Evolutionary conservation across 1,284 basidiomycete species (phyloP).

Genomic region (Pyrrhoderma noxium): DNA sequence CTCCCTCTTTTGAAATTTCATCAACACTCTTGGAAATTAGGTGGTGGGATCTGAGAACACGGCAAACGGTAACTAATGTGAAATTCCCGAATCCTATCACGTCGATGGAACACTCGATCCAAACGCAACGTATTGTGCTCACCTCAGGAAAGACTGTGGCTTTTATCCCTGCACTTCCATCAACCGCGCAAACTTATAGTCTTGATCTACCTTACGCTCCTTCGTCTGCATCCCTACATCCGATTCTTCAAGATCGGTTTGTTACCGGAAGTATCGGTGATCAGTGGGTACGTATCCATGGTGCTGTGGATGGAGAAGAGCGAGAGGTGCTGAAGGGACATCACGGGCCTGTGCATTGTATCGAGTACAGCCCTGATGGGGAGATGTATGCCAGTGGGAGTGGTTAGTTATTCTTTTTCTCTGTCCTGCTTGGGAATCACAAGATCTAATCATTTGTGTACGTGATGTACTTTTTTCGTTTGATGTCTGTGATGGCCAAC

Average conservation of each 20-base stretch:
- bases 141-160: constrained; percentile 89
- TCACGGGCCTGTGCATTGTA: constrained; percentile 93
- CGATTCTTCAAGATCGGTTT: constrained; percentile 81
- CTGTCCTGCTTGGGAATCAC: too few relatives aligned
- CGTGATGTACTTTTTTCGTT: too few relatives aligned
- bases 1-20: too few relatives aligned
- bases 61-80: constrained; percentile 63
- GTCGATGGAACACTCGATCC: constrained; percentile 87
- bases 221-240: constrained; percentile 90
- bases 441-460: too few relatives aligned
- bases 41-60: constrained; percentile 94
- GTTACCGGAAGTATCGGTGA: constrained; percentile 87
- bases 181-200: constrained; percentile 50
- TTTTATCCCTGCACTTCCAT: constrained; percentile 70
- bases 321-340: constrained; percentile 93
- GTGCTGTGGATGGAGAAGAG: constrained; percentile 77
- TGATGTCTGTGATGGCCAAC: too few relatives aligned
- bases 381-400: constrained; percentile 96
- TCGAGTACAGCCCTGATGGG: constrained; percentile 95
- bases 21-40: too few relatives aligned
- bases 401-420: constrained; percentile 46
- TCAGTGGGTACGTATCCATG: constrained; percentile 95
- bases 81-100: constrained; percentile 78
- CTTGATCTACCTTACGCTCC: constrained; percentile 75
- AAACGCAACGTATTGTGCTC: constrained; percentile 81